Conservation (phyloP, 805 yeast genomes). For the Scheffersomyces ergatensis region DNA sequence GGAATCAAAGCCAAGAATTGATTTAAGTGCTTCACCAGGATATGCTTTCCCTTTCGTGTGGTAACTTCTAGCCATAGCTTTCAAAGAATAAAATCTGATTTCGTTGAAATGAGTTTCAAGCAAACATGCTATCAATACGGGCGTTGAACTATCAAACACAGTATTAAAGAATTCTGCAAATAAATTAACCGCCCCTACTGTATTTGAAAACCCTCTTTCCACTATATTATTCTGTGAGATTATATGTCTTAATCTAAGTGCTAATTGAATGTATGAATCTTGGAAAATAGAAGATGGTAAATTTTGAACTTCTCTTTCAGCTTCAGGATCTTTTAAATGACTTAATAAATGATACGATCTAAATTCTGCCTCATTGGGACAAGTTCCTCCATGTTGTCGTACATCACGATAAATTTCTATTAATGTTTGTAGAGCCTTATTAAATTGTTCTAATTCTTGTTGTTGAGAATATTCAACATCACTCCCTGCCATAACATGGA, state of each 20-base stretch:
- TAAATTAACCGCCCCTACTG: conserved; percentile 56
- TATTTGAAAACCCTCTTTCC: conserved; percentile 50
- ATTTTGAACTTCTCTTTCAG: conserved; percentile 70
- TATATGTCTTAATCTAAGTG: conserved; percentile 65
- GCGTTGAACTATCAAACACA: conserved; percentile 44
- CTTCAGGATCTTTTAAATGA: conserved; percentile 79
- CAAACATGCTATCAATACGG: conserved; percentile 69
- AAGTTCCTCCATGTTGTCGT: conserved; percentile 61
- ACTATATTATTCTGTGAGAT: conserved; percentile 60
- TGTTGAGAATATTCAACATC: conserved; percentile 79
- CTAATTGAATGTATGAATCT: conserved; percentile 62
- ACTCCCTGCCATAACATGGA: conserved; percentile 82
- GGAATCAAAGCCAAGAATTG: conserved; percentile 67
- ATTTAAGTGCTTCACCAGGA: conserved; percentile 44
- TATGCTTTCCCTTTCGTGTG: conserved; percentile 73
- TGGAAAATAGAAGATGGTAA: conserved; percentile 58
- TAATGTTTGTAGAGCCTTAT: conserved; percentile 84
- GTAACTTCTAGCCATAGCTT: conserved; percentile 59
- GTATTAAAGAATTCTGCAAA: conserved; percentile 63
- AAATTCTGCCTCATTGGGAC: conserved; percentile 90
- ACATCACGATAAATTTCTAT: conserved; percentile 84
- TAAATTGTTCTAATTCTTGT: conserved; percentile 93
- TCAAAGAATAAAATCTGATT: conserved; percentile 69
- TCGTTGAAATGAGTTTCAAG: conserved; percentile 80
- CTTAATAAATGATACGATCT: conserved; percentile 82